Conservation (phyloP, 2,329 filamentous ascomycete genomes). For the Hypoxylon sp. region DNA sequence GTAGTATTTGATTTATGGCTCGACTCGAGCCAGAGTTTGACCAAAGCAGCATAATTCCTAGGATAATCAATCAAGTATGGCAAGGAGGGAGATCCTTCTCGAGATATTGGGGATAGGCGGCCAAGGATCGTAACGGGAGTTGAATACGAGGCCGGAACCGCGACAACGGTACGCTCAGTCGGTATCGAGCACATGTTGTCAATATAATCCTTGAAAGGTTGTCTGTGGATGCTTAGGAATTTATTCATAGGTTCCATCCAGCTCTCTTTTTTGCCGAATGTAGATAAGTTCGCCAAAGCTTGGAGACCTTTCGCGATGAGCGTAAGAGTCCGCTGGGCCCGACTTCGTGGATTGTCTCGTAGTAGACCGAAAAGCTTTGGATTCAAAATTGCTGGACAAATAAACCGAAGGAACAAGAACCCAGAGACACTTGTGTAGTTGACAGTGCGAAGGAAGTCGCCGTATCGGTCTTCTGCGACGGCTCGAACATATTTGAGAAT, state of each 20-base stretch:
- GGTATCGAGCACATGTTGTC: conserved; percentile 89
- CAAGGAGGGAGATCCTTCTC: conserved; percentile 92
- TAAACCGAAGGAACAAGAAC: conserved; percentile 94
- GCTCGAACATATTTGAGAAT: conserved; percentile 93
- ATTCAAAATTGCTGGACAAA: conserved; percentile 95
- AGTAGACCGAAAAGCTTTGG: conserved; percentile 93
- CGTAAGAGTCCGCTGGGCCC: conserved; percentile 89
- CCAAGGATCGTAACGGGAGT: conserved; percentile 92
- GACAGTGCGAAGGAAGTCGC: conserved; percentile 90
- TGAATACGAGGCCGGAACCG: conserved; percentile 87
- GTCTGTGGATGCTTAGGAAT: conserved; percentile 82
- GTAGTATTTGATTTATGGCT: conserved; percentile 55
- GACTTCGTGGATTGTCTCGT: conserved; percentile 83
- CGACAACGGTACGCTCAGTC: conserved; percentile 74
- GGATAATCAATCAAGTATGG: conserved; percentile 94
- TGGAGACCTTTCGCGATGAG: conserved; percentile 94
- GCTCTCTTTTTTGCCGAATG: conserved; percentile 93
- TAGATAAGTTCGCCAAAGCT: conserved; percentile 90
- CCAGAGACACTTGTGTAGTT: conserved; percentile 95
- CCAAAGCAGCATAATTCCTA: conserved; percentile 85
- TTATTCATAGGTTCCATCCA: conserved; percentile 99
- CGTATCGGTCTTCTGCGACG: conserved; percentile 94
- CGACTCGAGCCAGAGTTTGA: conserved; percentile 82
- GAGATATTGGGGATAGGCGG: conserved; percentile 82
- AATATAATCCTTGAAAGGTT: conserved; percentile 88